Percentiles rank a stretch among this genome's conserved stretches.
Evolutionary conservation across 306 rosid species (phyloP).

Genomic region (Cercis canadensis): DNA sequence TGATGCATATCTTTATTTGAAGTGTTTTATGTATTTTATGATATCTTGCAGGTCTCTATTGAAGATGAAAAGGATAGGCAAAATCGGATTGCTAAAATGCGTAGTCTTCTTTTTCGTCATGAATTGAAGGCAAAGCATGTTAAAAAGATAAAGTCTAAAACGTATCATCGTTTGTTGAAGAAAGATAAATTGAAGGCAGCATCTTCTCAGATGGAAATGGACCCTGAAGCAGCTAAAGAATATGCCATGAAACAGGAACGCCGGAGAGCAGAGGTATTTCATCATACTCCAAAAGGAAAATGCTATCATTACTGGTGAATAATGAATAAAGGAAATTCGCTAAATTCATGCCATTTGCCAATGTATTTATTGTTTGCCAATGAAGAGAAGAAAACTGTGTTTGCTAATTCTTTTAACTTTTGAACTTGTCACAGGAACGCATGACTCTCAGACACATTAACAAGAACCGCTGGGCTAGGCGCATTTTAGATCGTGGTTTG

Average conservation of each 20-base stretch:
- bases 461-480: slow-evolving; percentile 73
- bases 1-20: slow-evolving; percentile 8
- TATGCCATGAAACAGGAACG: slow-evolving; percentile 79
- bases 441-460: slow-evolving; percentile 84
- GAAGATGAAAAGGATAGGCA: slow-evolving; percentile 85
- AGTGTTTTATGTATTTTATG: slow-evolving; percentile 23
- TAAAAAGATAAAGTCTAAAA: slow-evolving; percentile 88
- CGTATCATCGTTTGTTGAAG: slow-evolving; percentile 79
- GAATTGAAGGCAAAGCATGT: slow-evolving; percentile 78
- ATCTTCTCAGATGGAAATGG: slow-evolving; percentile 56
- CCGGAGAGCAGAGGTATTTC: slow-evolving; percentile 77
- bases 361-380: not conserved
- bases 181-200: slow-evolving; percentile 73
- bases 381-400: not conserved
- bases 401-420: slow-evolving; percentile 31
- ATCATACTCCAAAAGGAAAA: not conserved
- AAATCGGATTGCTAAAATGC: slow-evolving; percentile 89
- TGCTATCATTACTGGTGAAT: not conserved
- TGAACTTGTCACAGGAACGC: slow-evolving; percentile 68
- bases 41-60: slow-evolving; percentile 62
- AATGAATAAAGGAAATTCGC: not conserved
- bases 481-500: slow-evolving; percentile 71
- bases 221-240: slow-evolving; percentile 86
- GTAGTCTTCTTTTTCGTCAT: slow-evolving; percentile 83
- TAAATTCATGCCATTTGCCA: not conserved